Conservation (phyloP, 768 basidiomycete species). For the Pulveroboletus sp. region DNA sequence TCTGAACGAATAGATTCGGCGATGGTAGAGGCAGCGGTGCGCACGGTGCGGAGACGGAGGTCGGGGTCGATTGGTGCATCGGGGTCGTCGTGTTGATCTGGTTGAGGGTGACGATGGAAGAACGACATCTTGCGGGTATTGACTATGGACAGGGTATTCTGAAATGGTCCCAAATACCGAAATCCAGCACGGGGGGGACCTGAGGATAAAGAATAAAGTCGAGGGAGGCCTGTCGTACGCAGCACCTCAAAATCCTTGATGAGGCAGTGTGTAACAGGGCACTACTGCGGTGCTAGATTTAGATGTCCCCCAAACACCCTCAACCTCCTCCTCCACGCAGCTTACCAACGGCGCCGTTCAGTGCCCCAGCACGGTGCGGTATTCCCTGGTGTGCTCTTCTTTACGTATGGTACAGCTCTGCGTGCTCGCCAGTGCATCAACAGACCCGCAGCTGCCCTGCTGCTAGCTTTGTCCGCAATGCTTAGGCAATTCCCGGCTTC, state of each 20-base stretch:
- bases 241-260: not conserved
- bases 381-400: not conserved
- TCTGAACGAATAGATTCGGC: slow-evolving; percentile 83
- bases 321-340: not conserved
- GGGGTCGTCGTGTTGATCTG: slow-evolving; percentile 47
- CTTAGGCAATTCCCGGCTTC: no score
- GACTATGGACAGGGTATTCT: slow-evolving; percentile 15
- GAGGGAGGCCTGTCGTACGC: not conserved
- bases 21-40: slow-evolving; percentile 87
- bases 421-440: not conserved
- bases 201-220: not conserved
- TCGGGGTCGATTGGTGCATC: slow-evolving; percentile 77
- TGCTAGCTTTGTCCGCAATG: not conserved
- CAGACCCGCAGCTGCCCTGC: not conserved
- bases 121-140: slow-evolving; percentile 30
- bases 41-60: slow-evolving; percentile 84
- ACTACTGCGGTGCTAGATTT: not conserved
- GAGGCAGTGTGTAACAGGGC: not conserved
- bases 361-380: not conserved
- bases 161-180: not conserved
- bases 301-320: not conserved
- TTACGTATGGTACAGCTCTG: not conserved
- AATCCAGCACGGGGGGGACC: slow-evolving; percentile 29
- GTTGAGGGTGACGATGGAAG: slow-evolving; percentile 35
- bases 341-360: no score